These are phyloP conservation scores for Effrenium voratum DNA, from an alignment of 73 alveolate genomes.

Conservation along the genomic window DNA sequence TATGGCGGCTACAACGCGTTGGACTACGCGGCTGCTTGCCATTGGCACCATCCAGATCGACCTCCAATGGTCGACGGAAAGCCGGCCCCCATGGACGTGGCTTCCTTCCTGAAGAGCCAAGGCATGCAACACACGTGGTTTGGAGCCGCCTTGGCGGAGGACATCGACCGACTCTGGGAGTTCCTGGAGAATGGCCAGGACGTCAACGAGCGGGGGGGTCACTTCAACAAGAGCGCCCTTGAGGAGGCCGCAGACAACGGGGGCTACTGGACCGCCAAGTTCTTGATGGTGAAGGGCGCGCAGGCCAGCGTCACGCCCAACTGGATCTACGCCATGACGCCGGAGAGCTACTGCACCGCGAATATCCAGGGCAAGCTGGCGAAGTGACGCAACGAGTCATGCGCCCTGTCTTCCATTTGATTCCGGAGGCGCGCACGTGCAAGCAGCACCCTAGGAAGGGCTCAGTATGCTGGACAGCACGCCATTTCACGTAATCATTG, in stretches of 20 bases:
- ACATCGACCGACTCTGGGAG: constrained; percentile 90
- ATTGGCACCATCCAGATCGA: constrained; percentile 90
- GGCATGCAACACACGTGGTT: constrained; percentile 94
- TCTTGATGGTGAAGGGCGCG: constrained; percentile 73
- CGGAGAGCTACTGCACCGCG: constrained; percentile 87
- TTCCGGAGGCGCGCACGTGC: too few species aligned
- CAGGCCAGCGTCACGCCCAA: constrained; percentile 86
- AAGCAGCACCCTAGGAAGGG: too few species aligned
- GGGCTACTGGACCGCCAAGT: constrained; percentile 86
- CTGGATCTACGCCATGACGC: constrained; percentile 90
- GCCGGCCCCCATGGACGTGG: constrained; percentile 88
- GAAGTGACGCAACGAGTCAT: constrained; percentile 42
- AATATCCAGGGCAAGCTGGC: constrained; percentile 88
- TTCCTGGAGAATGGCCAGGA: constrained; percentile 92
- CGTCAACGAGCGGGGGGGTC: constrained; percentile 90
- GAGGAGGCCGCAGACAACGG: constrained; percentile 92
- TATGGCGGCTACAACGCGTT: constrained; percentile 92
- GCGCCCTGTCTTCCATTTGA: too few species aligned
- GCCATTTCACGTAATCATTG: too few species aligned
- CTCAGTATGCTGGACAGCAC: too few species aligned
- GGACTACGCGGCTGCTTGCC: constrained; percentile 93
- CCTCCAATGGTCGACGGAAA: constrained; percentile 58
- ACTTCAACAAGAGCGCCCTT: constrained; percentile 84
- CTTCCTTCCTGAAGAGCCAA: constrained; percentile 65
- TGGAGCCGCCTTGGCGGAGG: constrained; percentile 87